Base-by-base conservation (phyloP, 73 alveolate genomes). In the Breviolum minutum region DNA sequence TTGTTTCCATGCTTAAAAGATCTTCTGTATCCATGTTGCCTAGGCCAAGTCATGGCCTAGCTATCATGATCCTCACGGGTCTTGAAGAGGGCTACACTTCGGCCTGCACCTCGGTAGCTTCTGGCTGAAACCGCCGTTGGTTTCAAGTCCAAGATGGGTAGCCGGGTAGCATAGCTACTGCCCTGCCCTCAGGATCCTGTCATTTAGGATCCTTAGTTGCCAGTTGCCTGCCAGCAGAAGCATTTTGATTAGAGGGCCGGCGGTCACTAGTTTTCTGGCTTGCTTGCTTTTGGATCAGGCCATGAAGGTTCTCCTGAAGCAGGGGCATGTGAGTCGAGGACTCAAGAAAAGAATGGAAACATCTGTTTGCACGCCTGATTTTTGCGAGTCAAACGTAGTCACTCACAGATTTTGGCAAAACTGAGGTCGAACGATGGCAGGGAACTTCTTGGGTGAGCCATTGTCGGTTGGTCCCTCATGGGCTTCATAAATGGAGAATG, bases 381-480 rank as follows among this genome's bases (percentile, higher is more conserved):
- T 40, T 40, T 40, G 5, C 3, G 54, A 40, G 54, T n/a, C 54
- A 40, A 40, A 40, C n/a, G n/a, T n/a, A n/a, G n/a, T n/a, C n/a
- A n/a, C n/a, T n/a, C n/a, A n/a, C n/a, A n/a, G n/a, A 40, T 40
- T 40, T 40, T 40, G 54, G 54, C 54, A 40, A 14, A 27, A 48
- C 63, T 48, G n/a, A 91, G 97, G 97, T 76, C 97, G 97, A 24
- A 62, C 16, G 79, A 70, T 91, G 97, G 97, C 97, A 24, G 97
- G 97, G 32, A 91, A 88, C 97, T 91, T 91, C 87, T 40, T 91
- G 89, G 97, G 97, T 27, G 97, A 91, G 77, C 97, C 97, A 8
- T n/a, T 91, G 64, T 91, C 97, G 27, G 97, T 64, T 19, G 73
- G 63, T 29, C 62, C n/a, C 96, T 74, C 87, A 40, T 40, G 54